Evolutionary conservation across 345 rosid species (phyloP), one percentile per base, ranked within the genome.

Genomic region (Kandelia obovata): DNA sequence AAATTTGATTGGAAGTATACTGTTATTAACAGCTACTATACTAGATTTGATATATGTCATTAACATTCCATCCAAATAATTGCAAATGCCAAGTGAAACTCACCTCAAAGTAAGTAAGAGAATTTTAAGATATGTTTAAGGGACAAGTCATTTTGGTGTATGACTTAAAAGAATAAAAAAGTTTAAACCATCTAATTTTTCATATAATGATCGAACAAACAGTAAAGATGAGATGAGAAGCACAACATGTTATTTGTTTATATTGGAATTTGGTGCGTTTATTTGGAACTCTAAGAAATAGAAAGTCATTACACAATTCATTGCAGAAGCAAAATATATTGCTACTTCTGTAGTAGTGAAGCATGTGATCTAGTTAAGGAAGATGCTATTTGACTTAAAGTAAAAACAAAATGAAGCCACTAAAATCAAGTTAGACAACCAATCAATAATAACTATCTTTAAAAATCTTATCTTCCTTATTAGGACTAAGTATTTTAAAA

Each of bases 281-380:
- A 62, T 19, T 4, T 62, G 1, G 30, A 37, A 10, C 4, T 62
- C 2, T 20, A n/a, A 11, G 8, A 61, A 62, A 34, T 2, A 35
- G n/a, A 28, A 61, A n/a, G n/a, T 15, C 7, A 23, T n/a, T 19
- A 3, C 1, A 16, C 0, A 34, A 7, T 23, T 1, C 4, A 34
- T 0, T 19, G 6, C 1, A 32, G 6, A 35, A 61, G 17, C 1
- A 6, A 3, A 61, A 39, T 21, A 61, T 4, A 9, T 37, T 32
- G 0, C 5, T 20, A 1, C 0, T 32, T 1, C 3, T n/a, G 7
- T 6, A n/a, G 0, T 7, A 16, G 1, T 23, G 5, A 37, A 13
- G 0, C 65, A 61, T 8, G 16, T 28, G 1, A 31, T 34, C 0
- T 7, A 1, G 17, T 23, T 61, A 15, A 2, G 64, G 1, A 61